Evolutionary conservation across 305 asterid species (phyloP).

Genomic region (Fraxinus albicans): DNA sequence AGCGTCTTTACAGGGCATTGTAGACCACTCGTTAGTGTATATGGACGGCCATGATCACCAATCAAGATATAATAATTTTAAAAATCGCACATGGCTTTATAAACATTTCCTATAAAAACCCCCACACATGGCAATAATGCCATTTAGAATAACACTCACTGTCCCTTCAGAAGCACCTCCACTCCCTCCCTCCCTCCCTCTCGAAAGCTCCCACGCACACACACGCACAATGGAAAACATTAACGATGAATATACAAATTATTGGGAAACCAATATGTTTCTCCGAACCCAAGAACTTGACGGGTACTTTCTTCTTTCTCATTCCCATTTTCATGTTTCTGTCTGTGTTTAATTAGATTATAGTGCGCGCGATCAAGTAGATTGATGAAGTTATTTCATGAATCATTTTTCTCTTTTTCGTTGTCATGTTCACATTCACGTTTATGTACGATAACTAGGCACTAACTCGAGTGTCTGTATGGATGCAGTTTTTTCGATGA

Average conservation of each 20-base stretch:
- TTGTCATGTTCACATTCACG: not conserved
- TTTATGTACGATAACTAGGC: not conserved
- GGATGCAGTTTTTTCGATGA: conserved; percentile 51
- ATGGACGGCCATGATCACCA: not conserved
- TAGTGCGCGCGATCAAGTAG: not conserved
- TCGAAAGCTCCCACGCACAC: not conserved
- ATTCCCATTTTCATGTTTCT: not conserved
- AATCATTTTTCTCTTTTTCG: not conserved
- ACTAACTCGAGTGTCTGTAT: not conserved
- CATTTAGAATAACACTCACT: not conserved
- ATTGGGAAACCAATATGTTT: conserved; percentile 68
- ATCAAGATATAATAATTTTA: not conserved
- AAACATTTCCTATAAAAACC: not conserved
- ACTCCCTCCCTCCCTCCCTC: not conserved
- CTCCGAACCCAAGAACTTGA: conserved; percentile 58
- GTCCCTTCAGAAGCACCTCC: not conserved
- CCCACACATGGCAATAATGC: not conserved
- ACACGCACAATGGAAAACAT: conserved; percentile 39
- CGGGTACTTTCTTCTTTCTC: conserved; percentile 31
- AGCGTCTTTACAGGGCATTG: not conserved
- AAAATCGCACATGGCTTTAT: not conserved
- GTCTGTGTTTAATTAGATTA: too few species aligned
- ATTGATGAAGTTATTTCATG: not conserved
- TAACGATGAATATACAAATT: conserved; percentile 47
- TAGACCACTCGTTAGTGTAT: not conserved